Base-by-base conservation (phyloP, 257 asterid genomes). In the Solanum piurae region DNA sequence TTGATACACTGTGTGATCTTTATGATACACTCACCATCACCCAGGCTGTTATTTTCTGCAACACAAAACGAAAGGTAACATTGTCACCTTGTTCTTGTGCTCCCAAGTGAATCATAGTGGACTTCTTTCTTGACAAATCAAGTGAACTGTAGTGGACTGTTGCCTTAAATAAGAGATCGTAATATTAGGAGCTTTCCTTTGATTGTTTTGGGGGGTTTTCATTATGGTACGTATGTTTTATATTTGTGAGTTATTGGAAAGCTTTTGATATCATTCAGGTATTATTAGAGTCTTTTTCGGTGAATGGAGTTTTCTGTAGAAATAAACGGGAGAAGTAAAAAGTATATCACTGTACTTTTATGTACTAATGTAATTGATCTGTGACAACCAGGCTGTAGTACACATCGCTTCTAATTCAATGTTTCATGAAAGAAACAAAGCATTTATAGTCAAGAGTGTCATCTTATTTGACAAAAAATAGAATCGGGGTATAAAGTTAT, bases 41-140 rank as follows among this genome's bases (percentile, higher is more conserved):
- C 72, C 99, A 95, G 93, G 98, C 98, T 84, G 99, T 97, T 80
- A 97, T 95, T 89, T 97, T 97, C 92, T 97, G 98, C 90, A 97
- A 97, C 92, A 95, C 98, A 10, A 97, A 97, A 90, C 89, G 98
- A 83, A 97, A 97, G 98, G 99, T 97, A 93, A 86, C 38, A 83
- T 31, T 40, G 21, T 82, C 71, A 9, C 40, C 64, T 84, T 83
- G 62, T 40, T 84, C 84, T 46, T 86, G 37, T 73, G 66, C 58
- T 79, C 33, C 29, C 71, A 49, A 86, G 74, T 36, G 80, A 58
- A 38, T 79, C 72, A 62, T 40, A 27, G 55, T 86, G 74, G 34
- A 6, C 34, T 46, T 27, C 79, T 58, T 77, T 79, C 20, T 80
- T 46, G 85, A 31, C 20, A 29, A 82, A 25, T 31, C 86, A 18